A percentile compares a stretch with the other conserved stretches of the same genome.
These are phyloP conservation scores for Astrothelium subdiscretum DNA, from an alignment of 495 filamentous ascomycete genomes.

Conservation along the genomic window DNA sequence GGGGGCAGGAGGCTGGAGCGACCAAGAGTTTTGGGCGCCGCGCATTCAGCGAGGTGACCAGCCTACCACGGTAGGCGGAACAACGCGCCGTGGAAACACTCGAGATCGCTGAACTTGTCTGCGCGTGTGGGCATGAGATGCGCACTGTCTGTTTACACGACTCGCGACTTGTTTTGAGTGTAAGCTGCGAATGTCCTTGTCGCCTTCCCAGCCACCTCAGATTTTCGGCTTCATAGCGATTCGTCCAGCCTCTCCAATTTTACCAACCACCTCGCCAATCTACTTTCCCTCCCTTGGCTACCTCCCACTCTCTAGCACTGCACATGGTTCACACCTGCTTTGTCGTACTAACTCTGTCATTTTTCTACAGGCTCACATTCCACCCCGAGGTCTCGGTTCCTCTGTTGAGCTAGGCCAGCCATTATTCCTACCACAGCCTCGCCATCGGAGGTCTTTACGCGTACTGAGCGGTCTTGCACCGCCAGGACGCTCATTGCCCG, in stretches of 20 bases:
- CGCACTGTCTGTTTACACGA: background rate
- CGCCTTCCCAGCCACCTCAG: background rate
- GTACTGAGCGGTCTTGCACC: background rate
- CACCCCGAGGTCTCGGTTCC: background rate
- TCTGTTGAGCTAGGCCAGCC: background rate
- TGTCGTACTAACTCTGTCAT: background rate
- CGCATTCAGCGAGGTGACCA: background rate
- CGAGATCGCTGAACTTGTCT: background rate
- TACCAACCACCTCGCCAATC: background rate
- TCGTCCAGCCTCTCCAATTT: conserved; percentile 1
- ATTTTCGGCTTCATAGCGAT: background rate
- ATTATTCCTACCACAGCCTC: background rate
- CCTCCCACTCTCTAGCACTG: background rate
- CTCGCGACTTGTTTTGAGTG: background rate
- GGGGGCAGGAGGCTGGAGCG: background rate
- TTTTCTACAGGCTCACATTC: background rate
- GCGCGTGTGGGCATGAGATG: background rate
- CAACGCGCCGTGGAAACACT: background rate
- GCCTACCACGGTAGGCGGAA: background rate
- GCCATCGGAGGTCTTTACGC: background rate
- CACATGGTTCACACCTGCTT: background rate
- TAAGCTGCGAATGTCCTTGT: background rate
- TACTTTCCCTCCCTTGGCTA: background rate
- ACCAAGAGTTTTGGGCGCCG: background rate
- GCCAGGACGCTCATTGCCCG: background rate